Base-by-base conservation (phyloP, 805 yeast genomes). In the Spathaspora gorwiae region DNA sequence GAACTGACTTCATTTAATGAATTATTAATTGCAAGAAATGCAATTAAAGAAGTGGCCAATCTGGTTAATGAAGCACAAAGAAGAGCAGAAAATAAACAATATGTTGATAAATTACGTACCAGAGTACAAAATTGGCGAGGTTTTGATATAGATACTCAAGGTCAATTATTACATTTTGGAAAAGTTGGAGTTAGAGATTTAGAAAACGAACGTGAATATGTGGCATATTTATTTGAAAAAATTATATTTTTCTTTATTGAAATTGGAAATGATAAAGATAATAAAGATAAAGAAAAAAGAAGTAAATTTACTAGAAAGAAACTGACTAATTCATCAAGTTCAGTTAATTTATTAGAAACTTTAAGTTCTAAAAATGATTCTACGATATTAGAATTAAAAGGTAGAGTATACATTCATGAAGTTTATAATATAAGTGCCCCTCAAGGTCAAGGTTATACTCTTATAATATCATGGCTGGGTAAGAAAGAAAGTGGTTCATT, bases 1-100 rank as follows among this genome's bases (percentile, higher is more conserved):
- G 32, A 36, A 14, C 47, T 60, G 2, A 61, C 66, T 9, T 54
- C 62, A 48, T 81, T 79, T 55, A 78, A 75, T 48, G 98, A 92
- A 61, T 70, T 92, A 29, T 69, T 77, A 26, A 63, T 76, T 44
- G 97, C 97, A 2, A 70, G 80, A 44, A 79, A 79, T 29, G 81
- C 89, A 19, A 80, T 92, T 59, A 87, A 83, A 55, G 90, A 83
- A 51, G 90, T 92, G 55, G 96, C 97, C 15, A 77, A 80, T 53
- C 82, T 80, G 53, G 92, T 94, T 32, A 94, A 94, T 66, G 99
- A 94, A 62, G 88, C 95, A 14, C 97, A 90, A 68, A 78, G 99
- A 65, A 75, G 87, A 52, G 83, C 94, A 1, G 99, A 94, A 62
- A 94, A 94, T 64, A 77, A 81, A 44, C 85, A 82, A 47, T 76